Evolutionary conservation across 768 basidiomycete genomes (phyloP).

Genomic region (Leccinum ochraceum): DNA sequence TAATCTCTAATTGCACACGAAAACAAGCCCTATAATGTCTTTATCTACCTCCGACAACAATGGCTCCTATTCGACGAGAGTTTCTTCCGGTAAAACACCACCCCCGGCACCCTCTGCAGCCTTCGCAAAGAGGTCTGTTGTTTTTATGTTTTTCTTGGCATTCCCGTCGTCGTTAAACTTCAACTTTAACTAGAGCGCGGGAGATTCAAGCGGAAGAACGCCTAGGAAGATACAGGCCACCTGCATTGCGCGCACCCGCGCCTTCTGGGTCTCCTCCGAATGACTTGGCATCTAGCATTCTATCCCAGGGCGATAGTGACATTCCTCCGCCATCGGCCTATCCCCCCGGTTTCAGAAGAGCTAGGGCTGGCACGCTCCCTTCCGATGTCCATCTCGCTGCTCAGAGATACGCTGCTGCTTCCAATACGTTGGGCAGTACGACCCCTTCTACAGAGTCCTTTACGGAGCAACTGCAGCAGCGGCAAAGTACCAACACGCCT

Average conservation of each 20-base stretch:
- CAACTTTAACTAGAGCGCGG: constrained; percentile 57
- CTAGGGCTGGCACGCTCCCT: constrained; percentile 96
- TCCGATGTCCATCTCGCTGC: constrained; percentile 91
- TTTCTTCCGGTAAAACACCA: constrained; percentile 84
- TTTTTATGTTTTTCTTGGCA: constrained; percentile 17
- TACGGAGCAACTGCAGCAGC: constrained; percentile 46
- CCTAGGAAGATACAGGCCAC: constrained; percentile 73
- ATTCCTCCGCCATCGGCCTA: constrained; percentile 71
- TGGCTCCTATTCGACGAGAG: constrained; percentile 79
- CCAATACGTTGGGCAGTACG: constrained; percentile 54
- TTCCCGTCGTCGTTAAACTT: constrained; percentile 19
- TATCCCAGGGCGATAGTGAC: constrained; percentile 58
- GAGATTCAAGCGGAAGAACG: constrained; percentile 82
- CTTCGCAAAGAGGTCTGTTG: constrained; percentile 76
- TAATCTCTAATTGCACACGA: constrained; percentile 82
- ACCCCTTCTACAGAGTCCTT: constrained; percentile 51
- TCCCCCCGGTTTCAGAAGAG: constrained; percentile 87
- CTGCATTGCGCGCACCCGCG: constrained; percentile 69
- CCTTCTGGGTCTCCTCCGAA: constrained; percentile 74
- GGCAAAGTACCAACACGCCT: constrained; percentile 38
- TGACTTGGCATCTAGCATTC: constrained; percentile 59
- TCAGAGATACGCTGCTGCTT: constrained; percentile 74
- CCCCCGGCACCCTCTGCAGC: constrained; percentile 90
- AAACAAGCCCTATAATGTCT: constrained; percentile 78
- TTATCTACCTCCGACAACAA: constrained; percentile 84